Percentiles rank a stretch among this genome's conserved stretches.
Conservation (phyloP, 2,329 filamentous ascomycete species). For the Helminthosporium solani region DNA sequence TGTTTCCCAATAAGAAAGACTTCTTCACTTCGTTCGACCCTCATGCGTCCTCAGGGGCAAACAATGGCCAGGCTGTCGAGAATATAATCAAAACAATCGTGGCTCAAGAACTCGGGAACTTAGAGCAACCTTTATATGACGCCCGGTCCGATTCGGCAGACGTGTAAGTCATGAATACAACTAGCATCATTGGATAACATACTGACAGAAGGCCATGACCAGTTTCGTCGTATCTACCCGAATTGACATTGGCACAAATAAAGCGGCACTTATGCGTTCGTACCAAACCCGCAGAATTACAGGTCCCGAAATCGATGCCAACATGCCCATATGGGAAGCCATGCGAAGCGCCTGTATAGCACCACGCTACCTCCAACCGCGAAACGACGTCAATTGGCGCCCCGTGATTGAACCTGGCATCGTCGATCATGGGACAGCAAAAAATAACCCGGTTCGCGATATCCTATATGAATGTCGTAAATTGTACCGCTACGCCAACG, state of each 20-base stretch:
- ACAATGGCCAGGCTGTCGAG: constrained; percentile 20
- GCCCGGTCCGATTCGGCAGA: constrained; percentile 25
- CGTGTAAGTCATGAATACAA: constrained; percentile 22
- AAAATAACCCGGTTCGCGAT: constrained; percentile 37
- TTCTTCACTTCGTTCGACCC: constrained; percentile 30
- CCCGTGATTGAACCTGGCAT: constrained; percentile 31
- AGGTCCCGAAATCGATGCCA: constrained; percentile 27
- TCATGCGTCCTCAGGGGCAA: constrained; percentile 7
- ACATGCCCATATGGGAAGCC: constrained; percentile 29
- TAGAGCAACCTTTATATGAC: constrained; percentile 28
- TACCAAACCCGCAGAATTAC: constrained; percentile 33
- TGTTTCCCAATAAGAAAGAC: constrained; percentile 28
- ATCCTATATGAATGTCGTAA: constrained; percentile 34
- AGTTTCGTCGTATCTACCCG: constrained; percentile 33
- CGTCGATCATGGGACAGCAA: constrained; percentile 32
- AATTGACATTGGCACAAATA: constrained; percentile 31
- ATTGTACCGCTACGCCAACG: constrained; percentile 31
- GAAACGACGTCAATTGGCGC: constrained; percentile 15
- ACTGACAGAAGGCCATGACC: constrained; percentile 4
- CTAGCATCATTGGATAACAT: not conserved
- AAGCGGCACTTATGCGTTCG: constrained; percentile 32
- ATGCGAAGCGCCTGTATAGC: constrained; percentile 27
- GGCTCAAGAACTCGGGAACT: constrained; percentile 15
- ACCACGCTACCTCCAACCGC: constrained; percentile 24
- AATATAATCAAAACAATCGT: constrained; percentile 23